phyloP scores from a whole-genome alignment of 805 yeast species.

The Citeromyces nyonsensis region DNA sequence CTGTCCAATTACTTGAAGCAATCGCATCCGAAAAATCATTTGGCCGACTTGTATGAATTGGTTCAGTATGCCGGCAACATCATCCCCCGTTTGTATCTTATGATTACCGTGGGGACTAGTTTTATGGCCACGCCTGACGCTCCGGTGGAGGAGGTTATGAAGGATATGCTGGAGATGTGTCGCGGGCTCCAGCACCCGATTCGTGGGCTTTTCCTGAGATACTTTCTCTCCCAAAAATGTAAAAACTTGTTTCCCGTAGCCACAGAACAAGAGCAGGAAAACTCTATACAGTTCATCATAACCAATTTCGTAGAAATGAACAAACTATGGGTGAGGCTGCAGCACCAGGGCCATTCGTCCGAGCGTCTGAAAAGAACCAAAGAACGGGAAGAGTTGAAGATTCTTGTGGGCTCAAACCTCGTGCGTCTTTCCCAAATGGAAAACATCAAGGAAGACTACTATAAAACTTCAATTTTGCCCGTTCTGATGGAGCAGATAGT shows the following conservation, averaged over 20 bases:
- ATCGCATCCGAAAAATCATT: slow-evolving; percentile 51
- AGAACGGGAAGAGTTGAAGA: slow-evolving; percentile 82
- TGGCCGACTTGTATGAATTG: slow-evolving; percentile 84
- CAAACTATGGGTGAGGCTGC: slow-evolving; percentile 92
- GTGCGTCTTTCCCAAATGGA: slow-evolving; percentile 82
- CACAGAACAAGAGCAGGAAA: slow-evolving; percentile 27
- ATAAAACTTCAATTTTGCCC: slow-evolving; percentile 50
- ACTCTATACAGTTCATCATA: slow-evolving; percentile 64
- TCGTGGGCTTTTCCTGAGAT: slow-evolving; percentile 79
- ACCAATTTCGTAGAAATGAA: slow-evolving; percentile 94
- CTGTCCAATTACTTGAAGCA: slow-evolving; percentile 51
- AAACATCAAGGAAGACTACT: slow-evolving; percentile 39
- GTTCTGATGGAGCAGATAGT: slow-evolving; percentile 76
- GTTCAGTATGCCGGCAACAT: slow-evolving; percentile 94
- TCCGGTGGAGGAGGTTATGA: slow-evolving; percentile 74
- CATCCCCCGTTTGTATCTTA: slow-evolving; percentile 79
- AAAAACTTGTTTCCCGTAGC: slow-evolving; percentile 40
- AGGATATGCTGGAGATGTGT: slow-evolving; percentile 96
- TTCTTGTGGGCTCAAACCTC: slow-evolving; percentile 83
- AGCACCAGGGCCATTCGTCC: slow-evolving; percentile 86
- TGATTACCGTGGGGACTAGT: slow-evolving; percentile 91
- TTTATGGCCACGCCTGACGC: slow-evolving; percentile 68
- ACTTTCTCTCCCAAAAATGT: slow-evolving; percentile 75
- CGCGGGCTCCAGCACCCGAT: slow-evolving; percentile 94
- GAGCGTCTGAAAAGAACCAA: slow-evolving; percentile 59